phyloP scores from a whole-genome alignment of 106 monocot species.

The Acorus gramineus region DNA sequence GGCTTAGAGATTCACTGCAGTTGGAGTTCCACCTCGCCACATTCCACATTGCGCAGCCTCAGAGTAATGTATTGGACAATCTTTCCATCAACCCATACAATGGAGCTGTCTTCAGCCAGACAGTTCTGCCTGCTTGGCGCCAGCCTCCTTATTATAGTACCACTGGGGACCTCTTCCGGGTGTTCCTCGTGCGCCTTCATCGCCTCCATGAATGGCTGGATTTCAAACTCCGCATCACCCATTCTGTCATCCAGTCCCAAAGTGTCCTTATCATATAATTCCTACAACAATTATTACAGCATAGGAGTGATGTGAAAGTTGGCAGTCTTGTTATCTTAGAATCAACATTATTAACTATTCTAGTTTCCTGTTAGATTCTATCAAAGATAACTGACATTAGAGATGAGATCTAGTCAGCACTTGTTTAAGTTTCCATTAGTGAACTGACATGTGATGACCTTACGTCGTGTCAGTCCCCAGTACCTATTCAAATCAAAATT shows the following conservation, averaged over 20 bases:
- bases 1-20: slow-evolving; percentile 19
- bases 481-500: no score
- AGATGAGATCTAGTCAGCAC: no score
- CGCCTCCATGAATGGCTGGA: slow-evolving; percentile 13
- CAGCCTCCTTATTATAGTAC: slow-evolving; percentile 3
- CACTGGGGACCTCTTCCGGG: neutral
- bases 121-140: slow-evolving; percentile 10
- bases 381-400: no score
- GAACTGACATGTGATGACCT: no score
- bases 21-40: slow-evolving; percentile 31
- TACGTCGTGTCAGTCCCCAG: no score
- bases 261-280: slow-evolving; percentile 13
- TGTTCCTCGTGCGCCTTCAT: neutral
- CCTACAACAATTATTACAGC: neutral
- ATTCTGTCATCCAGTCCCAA: slow-evolving; percentile 12
- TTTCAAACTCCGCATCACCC: slow-evolving; percentile 14
- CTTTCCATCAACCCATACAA: slow-evolving; percentile 17
- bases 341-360: neutral
- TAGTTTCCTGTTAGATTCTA: neutral
- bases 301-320: neutral
- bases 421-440: no score
- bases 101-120: slow-evolving; percentile 20
- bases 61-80: slow-evolving; percentile 22
- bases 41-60: slow-evolving; percentile 31
- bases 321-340: neutral